phyloP scores from a whole-genome alignment of 192 early-diverging fungal genomes.

The Phycomyces nitens region DNA sequence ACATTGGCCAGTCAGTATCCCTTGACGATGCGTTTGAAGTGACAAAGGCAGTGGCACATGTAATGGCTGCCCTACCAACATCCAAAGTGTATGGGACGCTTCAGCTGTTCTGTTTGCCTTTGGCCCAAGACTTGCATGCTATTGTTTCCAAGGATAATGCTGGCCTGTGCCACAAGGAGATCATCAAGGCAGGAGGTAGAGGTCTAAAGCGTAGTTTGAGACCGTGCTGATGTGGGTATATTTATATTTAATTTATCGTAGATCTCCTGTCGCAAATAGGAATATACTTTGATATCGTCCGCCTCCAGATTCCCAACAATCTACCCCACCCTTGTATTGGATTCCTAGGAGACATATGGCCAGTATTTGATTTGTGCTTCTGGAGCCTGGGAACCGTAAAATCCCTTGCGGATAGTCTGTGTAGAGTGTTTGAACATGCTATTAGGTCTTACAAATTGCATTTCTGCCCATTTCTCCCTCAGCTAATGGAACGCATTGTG shows the following conservation, averaged over 20 bases:
- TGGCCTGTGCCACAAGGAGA: constrained; percentile 33
- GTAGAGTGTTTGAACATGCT: constrained; percentile 51
- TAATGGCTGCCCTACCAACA: constrained; percentile 74
- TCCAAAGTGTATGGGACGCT: constrained; percentile 53
- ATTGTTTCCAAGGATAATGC: constrained; percentile 44
- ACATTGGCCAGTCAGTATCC: constrained; percentile 62
- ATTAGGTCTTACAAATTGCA: constrained; percentile 52
- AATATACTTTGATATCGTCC: constrained; percentile 53
- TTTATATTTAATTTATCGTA: neutral
- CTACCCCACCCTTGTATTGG: constrained; percentile 61
- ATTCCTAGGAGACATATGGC: constrained; percentile 70
- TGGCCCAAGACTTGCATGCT: constrained; percentile 64
- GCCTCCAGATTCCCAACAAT: constrained; percentile 40
- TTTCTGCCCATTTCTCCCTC: constrained; percentile 53
- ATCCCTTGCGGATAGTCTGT: constrained; percentile 45
- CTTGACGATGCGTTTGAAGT: constrained; percentile 70
- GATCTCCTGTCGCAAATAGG: constrained; percentile 55
- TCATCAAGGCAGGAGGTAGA: constrained; percentile 31
- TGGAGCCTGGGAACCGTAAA: constrained; percentile 43
- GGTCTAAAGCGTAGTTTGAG: too few relatives aligned
- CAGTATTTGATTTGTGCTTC: constrained; percentile 60
- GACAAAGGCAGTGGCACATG: constrained; percentile 82
- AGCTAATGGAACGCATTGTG: constrained; percentile 59
- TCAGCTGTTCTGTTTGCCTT: constrained; percentile 65
- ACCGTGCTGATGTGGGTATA: neutral